Conservation (phyloP, 495 filamentous ascomycete genomes). For the Aspergillus campestris region DNA sequence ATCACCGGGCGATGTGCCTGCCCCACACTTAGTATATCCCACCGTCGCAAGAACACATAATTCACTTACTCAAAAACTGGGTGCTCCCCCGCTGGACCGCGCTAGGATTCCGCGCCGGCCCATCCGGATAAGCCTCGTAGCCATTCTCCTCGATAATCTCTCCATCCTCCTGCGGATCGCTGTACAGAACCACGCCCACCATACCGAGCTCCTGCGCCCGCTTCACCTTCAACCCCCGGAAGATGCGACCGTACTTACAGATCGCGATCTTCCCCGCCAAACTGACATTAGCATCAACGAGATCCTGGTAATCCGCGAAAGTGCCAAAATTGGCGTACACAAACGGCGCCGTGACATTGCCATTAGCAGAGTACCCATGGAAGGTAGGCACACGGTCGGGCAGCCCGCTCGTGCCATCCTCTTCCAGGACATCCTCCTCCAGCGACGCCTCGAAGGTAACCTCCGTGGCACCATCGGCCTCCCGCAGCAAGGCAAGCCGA, state of each 20-base stretch:
- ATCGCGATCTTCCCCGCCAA: conserved; percentile 82
- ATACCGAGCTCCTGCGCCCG: conserved; percentile 87
- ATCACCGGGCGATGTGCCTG: conserved; percentile 55
- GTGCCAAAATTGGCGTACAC: conserved; percentile 89
- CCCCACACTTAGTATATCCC: neutral
- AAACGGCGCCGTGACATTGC: conserved; percentile 77
- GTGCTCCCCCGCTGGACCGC: conserved; percentile 89
- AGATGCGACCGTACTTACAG: conserved; percentile 76
- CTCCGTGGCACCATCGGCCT: conserved; percentile 21
- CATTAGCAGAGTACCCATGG: conserved; percentile 87
- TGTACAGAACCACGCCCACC: conserved; percentile 78
- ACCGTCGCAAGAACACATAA: too few species aligned
- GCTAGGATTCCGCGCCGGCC: conserved; percentile 78
- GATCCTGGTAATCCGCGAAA: conserved; percentile 75
- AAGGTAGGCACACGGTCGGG: conserved; percentile 80
- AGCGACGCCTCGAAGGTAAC: conserved; percentile 74
- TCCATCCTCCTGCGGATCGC: conserved; percentile 85
- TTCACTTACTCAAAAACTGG: conserved; percentile 75
- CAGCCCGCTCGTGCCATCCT: conserved; percentile 69
- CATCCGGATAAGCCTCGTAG: conserved; percentile 70
- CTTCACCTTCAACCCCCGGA: conserved; percentile 89
- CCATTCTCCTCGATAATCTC: conserved; percentile 74
- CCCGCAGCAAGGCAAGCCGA: conserved; percentile 66
- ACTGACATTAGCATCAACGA: conserved; percentile 64
- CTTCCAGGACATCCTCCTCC: conserved; percentile 76